Evolutionary conservation across 257 asterid genomes (phyloP).

Genomic region (Marsdenia floribunda): DNA sequence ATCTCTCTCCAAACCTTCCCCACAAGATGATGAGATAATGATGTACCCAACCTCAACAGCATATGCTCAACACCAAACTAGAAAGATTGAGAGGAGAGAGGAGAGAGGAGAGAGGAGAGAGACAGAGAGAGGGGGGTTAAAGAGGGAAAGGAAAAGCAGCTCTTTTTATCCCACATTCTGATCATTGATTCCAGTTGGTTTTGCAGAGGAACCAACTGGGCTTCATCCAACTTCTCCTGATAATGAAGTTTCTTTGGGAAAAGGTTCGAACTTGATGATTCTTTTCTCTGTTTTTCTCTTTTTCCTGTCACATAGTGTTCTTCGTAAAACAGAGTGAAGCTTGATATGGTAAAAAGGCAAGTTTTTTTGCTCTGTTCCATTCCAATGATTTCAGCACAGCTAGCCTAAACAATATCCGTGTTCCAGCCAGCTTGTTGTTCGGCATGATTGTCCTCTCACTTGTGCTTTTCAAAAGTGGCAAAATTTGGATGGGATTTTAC

Average conservation of each 20-base stretch:
- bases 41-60: constrained; percentile 48
- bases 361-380: constrained; percentile 22
- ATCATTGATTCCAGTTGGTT: constrained; percentile 65
- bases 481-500: constrained; percentile 23
- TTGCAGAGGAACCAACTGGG: constrained; percentile 49
- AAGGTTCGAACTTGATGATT: constrained; percentile 38
- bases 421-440: constrained; percentile 24
- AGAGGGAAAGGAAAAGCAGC: constrained; percentile 24
- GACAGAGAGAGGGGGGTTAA: constrained; percentile 8
- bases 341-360: constrained; percentile 15
- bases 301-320: constrained; percentile 15
- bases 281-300: constrained; percentile 20
- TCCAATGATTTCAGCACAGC: constrained; percentile 31
- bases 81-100: constrained; percentile 11
- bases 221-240: constrained; percentile 22
- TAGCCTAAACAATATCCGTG: constrained; percentile 27
- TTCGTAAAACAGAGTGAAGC: constrained; percentile 14
- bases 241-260: constrained; percentile 29
- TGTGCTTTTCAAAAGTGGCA: constrained; percentile 27
- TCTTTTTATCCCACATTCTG: constrained; percentile 36
- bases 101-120: constrained; percentile 12
- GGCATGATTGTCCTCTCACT: constrained; percentile 34
- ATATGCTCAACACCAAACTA: constrained; percentile 29
- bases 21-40: constrained; percentile 70
- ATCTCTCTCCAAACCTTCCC: constrained; percentile 21